A percentile compares a stretch with the other conserved stretches of the same genome.
Conservation (phyloP, 2,329 filamentous ascomycete genomes). For the Drechmeria coniospora region DNA sequence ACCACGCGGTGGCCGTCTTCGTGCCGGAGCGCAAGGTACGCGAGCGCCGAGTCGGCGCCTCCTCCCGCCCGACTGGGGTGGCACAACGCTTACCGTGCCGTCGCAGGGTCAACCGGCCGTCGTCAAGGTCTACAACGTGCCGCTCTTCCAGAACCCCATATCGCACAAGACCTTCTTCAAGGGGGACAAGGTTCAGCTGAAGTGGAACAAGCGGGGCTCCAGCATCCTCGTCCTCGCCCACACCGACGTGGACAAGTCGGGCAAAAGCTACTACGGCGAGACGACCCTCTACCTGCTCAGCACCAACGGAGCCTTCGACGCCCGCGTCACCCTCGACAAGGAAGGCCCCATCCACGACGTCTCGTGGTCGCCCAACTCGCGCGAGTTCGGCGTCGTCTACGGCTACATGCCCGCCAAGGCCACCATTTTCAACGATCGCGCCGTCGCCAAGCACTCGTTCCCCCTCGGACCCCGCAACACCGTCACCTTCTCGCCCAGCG, state of each 20-base stretch:
- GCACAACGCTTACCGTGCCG: conserved; percentile 3
- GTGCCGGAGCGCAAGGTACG: conserved; percentile 90
- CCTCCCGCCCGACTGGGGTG: conserved; percentile 3
- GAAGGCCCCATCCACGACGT: conserved; percentile 97
- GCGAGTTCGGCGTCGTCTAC: conserved; percentile 94
- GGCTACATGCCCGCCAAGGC: conserved; percentile 99
- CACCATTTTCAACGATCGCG: conserved; percentile 89
- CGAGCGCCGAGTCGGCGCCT: conserved; percentile 12
- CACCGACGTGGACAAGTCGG: conserved; percentile 94
- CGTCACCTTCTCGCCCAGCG: conserved; percentile 84
- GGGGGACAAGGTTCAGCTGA: conserved; percentile 95
- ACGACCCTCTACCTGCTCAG: conserved; percentile 92
- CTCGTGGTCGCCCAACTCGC: conserved; percentile 94
- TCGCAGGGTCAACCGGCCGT: conserved; percentile 74
- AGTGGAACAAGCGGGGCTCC: conserved; percentile 90
- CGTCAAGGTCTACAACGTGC: conserved; percentile 89
- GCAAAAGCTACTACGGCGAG: conserved; percentile 98
- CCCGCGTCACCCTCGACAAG: conserved; percentile 82
- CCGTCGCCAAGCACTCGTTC: conserved; percentile 70
- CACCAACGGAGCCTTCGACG: conserved; percentile 82
- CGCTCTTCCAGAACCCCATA: conserved; percentile 65
- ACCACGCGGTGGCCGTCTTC: conserved; percentile 86
- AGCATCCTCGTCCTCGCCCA: conserved; percentile 88
- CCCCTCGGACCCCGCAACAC: conserved; percentile 83
- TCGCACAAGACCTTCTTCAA: conserved; percentile 99